Evolutionary conservation across 2,329 filamentous ascomycete species (phyloP).

Genomic region (Hymenoscyphus repandus): DNA sequence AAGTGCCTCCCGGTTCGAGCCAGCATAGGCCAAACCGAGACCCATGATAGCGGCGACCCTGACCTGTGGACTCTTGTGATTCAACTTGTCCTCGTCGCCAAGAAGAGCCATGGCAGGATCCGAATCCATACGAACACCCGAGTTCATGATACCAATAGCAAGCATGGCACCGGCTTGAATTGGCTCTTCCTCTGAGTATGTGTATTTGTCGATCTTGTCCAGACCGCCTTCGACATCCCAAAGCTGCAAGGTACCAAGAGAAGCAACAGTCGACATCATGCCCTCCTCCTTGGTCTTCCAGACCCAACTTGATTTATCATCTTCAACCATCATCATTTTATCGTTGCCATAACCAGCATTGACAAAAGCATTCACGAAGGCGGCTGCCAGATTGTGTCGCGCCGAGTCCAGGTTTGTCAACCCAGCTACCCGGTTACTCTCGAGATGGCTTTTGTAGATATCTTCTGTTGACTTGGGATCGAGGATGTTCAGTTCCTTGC

Average conservation of each 20-base stretch:
- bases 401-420: conserved; percentile 95
- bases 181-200: conserved; percentile 73
- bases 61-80: conserved; percentile 71
- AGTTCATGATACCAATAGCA: conserved; percentile 93
- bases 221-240: conserved; percentile 93
- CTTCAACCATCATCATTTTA: conserved; percentile 93
- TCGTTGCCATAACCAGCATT: conserved; percentile 94
- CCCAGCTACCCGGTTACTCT: conserved; percentile 87
- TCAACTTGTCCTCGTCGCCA: conserved; percentile 72
- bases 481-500: conserved; percentile 92
- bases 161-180: conserved; percentile 90
- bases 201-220: conserved; percentile 92
- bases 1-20: conserved; percentile 87
- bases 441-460: conserved; percentile 98
- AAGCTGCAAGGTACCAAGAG: conserved; percentile 81
- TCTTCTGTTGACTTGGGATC: conserved; percentile 97
- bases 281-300: conserved; percentile 99
- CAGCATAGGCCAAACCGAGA: conserved; percentile 88
- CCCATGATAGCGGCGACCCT: conserved; percentile 90
- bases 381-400: conserved; percentile 89
- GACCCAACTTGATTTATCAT: conserved; percentile 88
- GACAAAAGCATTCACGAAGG: conserved; percentile 94
- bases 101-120: conserved; percentile 87
- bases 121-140: conserved; percentile 80
- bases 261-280: conserved; percentile 94